A percentile compares a stretch with the other conserved stretches of the same genome.
Conservation (phyloP, 768 basidiomycete species). For the Pulveroboletus ravenelii region DNA sequence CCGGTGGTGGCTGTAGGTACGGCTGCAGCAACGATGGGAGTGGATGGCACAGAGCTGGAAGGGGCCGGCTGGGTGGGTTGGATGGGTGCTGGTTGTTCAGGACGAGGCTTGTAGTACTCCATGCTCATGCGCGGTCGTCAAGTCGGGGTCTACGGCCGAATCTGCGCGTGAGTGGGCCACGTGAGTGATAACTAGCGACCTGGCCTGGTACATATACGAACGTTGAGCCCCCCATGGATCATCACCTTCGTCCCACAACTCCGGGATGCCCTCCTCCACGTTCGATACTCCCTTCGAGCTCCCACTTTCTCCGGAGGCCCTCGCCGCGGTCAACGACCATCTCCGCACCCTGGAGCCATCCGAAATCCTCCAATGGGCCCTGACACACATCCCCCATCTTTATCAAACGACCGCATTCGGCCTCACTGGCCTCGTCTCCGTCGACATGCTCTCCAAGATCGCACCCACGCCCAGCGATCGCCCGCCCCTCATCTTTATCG, state of each 20-base stretch:
- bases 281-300: conserved; percentile 43
- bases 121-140: too few relatives aligned
- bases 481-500: conserved; percentile 93
- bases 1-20: too few relatives aligned
- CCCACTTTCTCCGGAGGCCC: conserved; percentile 54
- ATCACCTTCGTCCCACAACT: too few relatives aligned
- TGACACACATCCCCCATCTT: too few relatives aligned
- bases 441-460: conserved; percentile 88
- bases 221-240: conserved; percentile 3
- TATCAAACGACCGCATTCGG: too few relatives aligned
- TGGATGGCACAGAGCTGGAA: conserved; percentile 16
- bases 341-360: too few relatives aligned
- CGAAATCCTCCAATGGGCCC: too few relatives aligned
- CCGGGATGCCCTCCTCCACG: too few relatives aligned
- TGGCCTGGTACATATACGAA: too few relatives aligned
- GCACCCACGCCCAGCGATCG: conserved; percentile 40
- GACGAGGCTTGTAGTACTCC: too few relatives aligned
- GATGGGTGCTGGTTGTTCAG: conserved; percentile 15
- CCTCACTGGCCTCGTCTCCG: conserved; percentile 72
- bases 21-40: conserved; percentile 11
- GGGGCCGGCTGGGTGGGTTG: conserved; percentile 10
- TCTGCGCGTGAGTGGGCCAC: conserved; percentile 4
- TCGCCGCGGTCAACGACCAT: conserved; percentile 36
- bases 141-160: too few relatives aligned
- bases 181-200: too few relatives aligned